Evolutionary conservation across 352 stramenopile genomes (phyloP).

Genomic region (Thalassiosira mediterranea): DNA sequence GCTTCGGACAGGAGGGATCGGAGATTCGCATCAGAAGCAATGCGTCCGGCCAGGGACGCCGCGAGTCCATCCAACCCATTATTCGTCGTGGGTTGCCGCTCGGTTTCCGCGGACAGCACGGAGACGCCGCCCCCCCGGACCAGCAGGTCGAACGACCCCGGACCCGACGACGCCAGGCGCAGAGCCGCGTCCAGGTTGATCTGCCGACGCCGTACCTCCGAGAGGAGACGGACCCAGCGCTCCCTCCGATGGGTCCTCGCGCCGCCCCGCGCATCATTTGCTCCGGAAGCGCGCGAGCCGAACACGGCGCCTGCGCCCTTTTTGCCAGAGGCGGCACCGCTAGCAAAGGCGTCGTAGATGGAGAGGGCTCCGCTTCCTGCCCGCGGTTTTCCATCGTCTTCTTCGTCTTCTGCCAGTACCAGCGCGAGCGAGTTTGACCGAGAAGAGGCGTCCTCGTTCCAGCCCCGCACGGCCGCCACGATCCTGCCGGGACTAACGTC

Average conservation of each 20-base stretch:
- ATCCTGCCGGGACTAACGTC: conserved; percentile 24
- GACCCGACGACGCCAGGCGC: conserved; percentile 8
- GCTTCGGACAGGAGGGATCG: conserved; percentile 13
- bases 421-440: conserved; percentile 1
- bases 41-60: conserved; percentile 22
- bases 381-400: not conserved
- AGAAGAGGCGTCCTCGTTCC: conserved; percentile 31
- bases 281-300: not conserved
- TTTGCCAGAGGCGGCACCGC: conserved; percentile 8
- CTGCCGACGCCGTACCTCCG: conserved; percentile 45
- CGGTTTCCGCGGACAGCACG: conserved; percentile 2
- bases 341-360: conserved; percentile 41
- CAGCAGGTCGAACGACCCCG: conserved; percentile 14
- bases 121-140: conserved; percentile 31
- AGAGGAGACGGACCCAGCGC: conserved; percentile 39
- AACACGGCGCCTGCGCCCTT: not conserved
- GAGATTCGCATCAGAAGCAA: conserved; percentile 17
- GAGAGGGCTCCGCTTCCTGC: conserved; percentile 7
- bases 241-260: conserved; percentile 7
- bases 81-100: conserved; percentile 10
- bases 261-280: not conserved
- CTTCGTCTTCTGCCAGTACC: conserved; percentile 11
- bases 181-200: conserved; percentile 30
- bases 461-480: conserved; percentile 40
- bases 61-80: conserved; percentile 39